phyloP scores from a whole-genome alignment of 2,329 filamentous ascomycete genomes.

The Allantophomopsis cytisporea region DNA sequence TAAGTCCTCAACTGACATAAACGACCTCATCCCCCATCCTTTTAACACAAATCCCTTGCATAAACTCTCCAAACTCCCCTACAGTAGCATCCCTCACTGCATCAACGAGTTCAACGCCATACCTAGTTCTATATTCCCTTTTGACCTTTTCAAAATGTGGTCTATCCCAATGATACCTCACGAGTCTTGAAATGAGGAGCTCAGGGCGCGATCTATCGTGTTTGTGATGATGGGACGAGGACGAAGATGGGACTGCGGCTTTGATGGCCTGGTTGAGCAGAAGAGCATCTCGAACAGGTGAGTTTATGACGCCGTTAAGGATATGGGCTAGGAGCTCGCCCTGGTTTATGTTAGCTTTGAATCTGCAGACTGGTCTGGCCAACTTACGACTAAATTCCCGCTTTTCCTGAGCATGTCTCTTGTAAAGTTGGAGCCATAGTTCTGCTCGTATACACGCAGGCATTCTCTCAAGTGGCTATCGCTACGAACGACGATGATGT shows the following conservation, averaged over 20 bases:
- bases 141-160: slow-evolving; percentile 71
- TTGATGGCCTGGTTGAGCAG: slow-evolving; percentile 83
- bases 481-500: slow-evolving; percentile 67
- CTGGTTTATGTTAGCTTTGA: slow-evolving; percentile 28
- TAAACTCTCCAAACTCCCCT: slow-evolving; percentile 68
- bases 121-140: slow-evolving; percentile 65
- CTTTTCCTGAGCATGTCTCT: slow-evolving; percentile 79
- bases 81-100: slow-evolving; percentile 67
- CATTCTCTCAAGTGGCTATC: slow-evolving; percentile 75
- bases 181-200: slow-evolving; percentile 74
- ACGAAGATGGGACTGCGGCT: slow-evolving; percentile 31
- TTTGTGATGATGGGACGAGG: slow-evolving; percentile 9
- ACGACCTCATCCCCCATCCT: slow-evolving; percentile 43
- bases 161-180: slow-evolving; percentile 87
- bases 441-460: slow-evolving; percentile 60
- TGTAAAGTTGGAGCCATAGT: slow-evolving; percentile 71
- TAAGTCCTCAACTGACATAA: no score
- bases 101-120: slow-evolving; percentile 59
- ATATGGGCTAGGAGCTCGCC: slow-evolving; percentile 91
- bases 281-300: slow-evolving; percentile 81
- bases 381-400: slow-evolving; percentile 78
- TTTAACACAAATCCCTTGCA: slow-evolving; percentile 52
- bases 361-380: not conserved
- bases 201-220: slow-evolving; percentile 66
- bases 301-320: slow-evolving; percentile 93